Evolutionary conservation across 2,329 filamentous ascomycete species (phyloP).

Genomic region (Fusarium haematococcum): DNA sequence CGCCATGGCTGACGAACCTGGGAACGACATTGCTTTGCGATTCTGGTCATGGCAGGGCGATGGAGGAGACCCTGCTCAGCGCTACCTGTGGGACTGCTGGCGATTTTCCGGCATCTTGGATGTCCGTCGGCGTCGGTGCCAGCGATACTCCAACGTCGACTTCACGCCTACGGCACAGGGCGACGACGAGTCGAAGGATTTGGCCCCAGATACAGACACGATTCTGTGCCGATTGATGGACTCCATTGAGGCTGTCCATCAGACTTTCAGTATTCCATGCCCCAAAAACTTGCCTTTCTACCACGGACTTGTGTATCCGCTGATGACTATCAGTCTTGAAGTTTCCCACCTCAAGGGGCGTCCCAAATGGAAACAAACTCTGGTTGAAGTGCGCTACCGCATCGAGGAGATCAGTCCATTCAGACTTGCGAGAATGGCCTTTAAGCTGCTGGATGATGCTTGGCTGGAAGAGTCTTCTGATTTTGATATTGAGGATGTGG

Average conservation of each 20-base stretch:
- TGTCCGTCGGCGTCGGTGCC: not conserved
- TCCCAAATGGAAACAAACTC: not conserved
- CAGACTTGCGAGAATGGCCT: not conserved
- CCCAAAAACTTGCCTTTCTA: not conserved
- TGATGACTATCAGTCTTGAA: not conserved
- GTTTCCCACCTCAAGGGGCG: not conserved
- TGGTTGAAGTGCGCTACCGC: not conserved
- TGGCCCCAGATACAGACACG: not conserved
- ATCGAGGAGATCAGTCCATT: not conserved
- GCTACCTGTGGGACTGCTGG: not conserved
- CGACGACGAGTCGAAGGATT: not conserved
- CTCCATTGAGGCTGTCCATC: not conserved
- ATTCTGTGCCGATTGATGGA: not conserved
- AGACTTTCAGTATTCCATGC: not conserved
- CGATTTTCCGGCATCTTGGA: not conserved
- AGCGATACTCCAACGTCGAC: not conserved
- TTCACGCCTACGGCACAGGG: not conserved
- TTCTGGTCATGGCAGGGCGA: not conserved
- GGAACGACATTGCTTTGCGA: not conserved
- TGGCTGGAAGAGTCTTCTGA: not conserved
- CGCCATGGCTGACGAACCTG: not conserved
- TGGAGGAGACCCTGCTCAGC: not conserved
- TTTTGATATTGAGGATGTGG: not conserved
- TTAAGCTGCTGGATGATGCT: not conserved
- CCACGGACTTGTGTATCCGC: not conserved